Evolutionary conservation across 352 stramenopile genomes (phyloP).

Genomic region (Phytophthora capsici): DNA sequence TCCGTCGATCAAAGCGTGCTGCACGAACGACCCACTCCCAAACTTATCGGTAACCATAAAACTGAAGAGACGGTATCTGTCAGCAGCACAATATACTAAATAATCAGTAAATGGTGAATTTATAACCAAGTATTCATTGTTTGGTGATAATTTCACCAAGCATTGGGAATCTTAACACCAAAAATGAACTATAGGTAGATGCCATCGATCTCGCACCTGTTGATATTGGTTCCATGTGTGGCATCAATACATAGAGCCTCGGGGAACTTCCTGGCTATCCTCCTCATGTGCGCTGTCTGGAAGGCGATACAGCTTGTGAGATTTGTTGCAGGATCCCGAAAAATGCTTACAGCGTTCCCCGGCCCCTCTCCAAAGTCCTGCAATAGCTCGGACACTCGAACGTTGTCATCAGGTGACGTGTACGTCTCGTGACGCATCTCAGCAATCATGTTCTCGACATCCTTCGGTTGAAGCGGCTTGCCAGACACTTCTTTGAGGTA

Average conservation of each 20-base stretch:
- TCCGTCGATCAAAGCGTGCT: slow-evolving; percentile 9
- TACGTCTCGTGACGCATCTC: slow-evolving; percentile 9
- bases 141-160: not conserved
- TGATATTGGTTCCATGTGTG: slow-evolving; percentile 17
- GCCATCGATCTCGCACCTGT: too few species aligned
- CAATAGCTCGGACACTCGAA: slow-evolving; percentile 2
- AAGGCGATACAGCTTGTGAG: slow-evolving; percentile 16
- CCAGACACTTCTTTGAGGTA: slow-evolving; percentile 13
- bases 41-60: slow-evolving; percentile 24
- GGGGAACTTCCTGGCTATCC: slow-evolving; percentile 19
- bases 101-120: slow-evolving; percentile 15
- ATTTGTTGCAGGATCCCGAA: not conserved
- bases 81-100: not conserved
- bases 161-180: too few species aligned
- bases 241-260: slow-evolving; percentile 14
- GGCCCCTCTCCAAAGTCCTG: slow-evolving; percentile 15
- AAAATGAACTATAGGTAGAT: too few species aligned
- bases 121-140: not conserved
- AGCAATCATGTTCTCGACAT: slow-evolving; percentile 20
- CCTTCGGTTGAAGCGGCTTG: slow-evolving; percentile 13
- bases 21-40: slow-evolving; percentile 8
- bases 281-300: slow-evolving; percentile 8
- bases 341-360: slow-evolving; percentile 13
- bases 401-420: slow-evolving; percentile 11
- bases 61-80: slow-evolving; percentile 21